Evolutionary conservation across 495 filamentous ascomycete genomes (phyloP).

Genomic region (Penicillium maclennaniae): DNA sequence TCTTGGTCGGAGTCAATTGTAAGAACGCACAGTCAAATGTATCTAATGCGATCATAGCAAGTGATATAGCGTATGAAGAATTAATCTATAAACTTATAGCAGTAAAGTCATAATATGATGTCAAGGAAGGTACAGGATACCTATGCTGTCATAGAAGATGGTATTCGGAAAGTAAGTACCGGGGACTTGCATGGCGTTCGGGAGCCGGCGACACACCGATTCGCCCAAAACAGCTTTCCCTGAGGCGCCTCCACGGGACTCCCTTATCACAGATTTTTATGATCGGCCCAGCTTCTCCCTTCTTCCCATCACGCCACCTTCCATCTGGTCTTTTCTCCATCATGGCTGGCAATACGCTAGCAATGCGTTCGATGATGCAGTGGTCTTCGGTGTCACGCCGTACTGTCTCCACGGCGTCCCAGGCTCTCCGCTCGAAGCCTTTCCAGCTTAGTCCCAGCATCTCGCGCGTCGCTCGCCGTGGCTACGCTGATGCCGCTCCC

Average conservation of each 20-base stretch:
- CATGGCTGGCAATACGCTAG: slow-evolving; percentile 43
- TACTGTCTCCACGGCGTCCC: slow-evolving; percentile 32
- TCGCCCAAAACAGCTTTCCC: slow-evolving; percentile 41
- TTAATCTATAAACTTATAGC: too few relatives aligned
- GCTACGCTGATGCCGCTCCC: slow-evolving; percentile 41
- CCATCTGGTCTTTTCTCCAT: slow-evolving; percentile 19
- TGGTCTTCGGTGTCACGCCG: slow-evolving; percentile 41
- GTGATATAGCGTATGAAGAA: not conserved
- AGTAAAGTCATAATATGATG: not conserved
- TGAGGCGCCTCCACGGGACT: not conserved
- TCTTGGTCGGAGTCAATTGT: not conserved
- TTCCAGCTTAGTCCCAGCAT: slow-evolving; percentile 19
- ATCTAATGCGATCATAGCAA: not conserved
- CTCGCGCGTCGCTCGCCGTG: slow-evolving; percentile 35
- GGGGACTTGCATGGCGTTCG: not conserved
- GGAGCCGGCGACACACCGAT: slow-evolving; percentile 34
- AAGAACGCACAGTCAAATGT: not conserved
- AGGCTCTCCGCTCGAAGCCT: slow-evolving; percentile 24
- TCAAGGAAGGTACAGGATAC: not conserved
- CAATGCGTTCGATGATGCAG: slow-evolving; percentile 39
- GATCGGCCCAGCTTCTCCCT: slow-evolving; percentile 5
- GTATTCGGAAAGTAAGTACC: not conserved
- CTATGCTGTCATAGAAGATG: not conserved
- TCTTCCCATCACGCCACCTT: slow-evolving; percentile 15
- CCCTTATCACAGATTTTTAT: slow-evolving; percentile 27